Conservation (phyloP, 2,329 filamentous ascomycete species). For the Trichoderma sp. region DNA sequence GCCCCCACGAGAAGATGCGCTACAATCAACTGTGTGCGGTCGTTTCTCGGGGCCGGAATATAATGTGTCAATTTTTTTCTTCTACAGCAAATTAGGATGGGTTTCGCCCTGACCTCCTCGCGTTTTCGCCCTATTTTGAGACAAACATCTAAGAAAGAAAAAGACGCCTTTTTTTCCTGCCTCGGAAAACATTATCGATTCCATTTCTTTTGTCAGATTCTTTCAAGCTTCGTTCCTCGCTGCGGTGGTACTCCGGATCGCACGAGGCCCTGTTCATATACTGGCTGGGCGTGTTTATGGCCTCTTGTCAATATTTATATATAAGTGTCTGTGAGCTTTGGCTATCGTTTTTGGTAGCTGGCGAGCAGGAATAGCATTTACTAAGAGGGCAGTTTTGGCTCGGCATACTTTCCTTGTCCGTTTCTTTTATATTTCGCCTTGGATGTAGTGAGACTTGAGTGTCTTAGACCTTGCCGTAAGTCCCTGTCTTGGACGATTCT, state of each 20-base stretch:
- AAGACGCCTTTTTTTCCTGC: slow-evolving; percentile 33
- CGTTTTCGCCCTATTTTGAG: slow-evolving; percentile 31
- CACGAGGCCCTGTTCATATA: slow-evolving; percentile 24
- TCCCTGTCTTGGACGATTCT: neutral
- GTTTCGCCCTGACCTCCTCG: slow-evolving; percentile 35
- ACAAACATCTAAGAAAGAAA: slow-evolving; percentile 30
- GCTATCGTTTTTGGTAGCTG: slow-evolving; percentile 32
- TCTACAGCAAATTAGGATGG: slow-evolving; percentile 35
- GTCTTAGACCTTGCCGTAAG: neutral
- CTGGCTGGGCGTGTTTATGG: slow-evolving; percentile 46
- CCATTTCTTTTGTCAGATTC: slow-evolving; percentile 30
- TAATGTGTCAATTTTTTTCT: slow-evolving; percentile 39
- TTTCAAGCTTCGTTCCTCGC: slow-evolving; percentile 26
- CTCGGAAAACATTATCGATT: slow-evolving; percentile 31
- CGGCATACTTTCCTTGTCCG: slow-evolving; percentile 30
- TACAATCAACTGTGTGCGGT: slow-evolving; percentile 26
- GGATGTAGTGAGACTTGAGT: neutral
- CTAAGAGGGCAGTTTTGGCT: slow-evolving; percentile 48
- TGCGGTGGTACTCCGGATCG: neutral
- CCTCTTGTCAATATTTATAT: slow-evolving; percentile 37
- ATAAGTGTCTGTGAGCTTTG: slow-evolving; percentile 37
- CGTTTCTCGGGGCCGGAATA: slow-evolving; percentile 34
- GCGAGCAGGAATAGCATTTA: slow-evolving; percentile 38
- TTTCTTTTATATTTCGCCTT: neutral
- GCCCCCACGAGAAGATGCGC: slow-evolving; percentile 26